Evolutionary conservation across 805 yeast genomes (phyloP).

Genomic region (Kodamaea nitidulidarum): DNA sequence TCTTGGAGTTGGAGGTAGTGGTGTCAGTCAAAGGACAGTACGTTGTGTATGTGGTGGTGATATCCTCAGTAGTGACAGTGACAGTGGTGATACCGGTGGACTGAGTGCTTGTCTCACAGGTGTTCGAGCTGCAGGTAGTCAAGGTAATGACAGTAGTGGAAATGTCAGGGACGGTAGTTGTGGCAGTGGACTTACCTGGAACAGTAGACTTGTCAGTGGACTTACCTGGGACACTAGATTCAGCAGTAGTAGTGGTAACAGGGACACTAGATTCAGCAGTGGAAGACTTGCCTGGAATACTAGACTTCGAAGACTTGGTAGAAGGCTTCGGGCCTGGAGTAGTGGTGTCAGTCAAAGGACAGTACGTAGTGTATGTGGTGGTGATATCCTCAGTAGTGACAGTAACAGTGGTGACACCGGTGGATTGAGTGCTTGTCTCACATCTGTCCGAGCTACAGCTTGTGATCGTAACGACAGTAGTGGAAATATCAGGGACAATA

Average conservation of each 20-base stretch:
- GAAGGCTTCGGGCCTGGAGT: background rate
- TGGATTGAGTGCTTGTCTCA: background rate
- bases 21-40: constrained; percentile 14
- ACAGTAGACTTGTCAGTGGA: background rate
- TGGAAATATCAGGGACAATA: background rate
- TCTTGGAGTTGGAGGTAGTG: background rate
- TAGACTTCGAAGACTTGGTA: background rate
- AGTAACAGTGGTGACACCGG: constrained; percentile 12
- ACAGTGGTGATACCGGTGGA: constrained; percentile 11
- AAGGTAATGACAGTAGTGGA: constrained; percentile 4
- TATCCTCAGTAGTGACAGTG: constrained; percentile 10
- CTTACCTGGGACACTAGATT: background rate
- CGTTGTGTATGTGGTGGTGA: constrained; percentile 14
- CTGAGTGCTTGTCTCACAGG: background rate
- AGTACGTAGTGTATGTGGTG: constrained; percentile 16
- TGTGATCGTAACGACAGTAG: constrained; percentile 4
- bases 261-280: too few species aligned
- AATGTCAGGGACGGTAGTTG: background rate
- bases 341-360: constrained; percentile 11
- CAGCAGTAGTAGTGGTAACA: background rate
- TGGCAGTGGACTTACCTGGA: background rate
- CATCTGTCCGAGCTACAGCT: constrained; percentile 1
- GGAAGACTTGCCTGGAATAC: background rate
- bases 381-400: constrained; percentile 8
- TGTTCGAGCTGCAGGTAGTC: constrained; percentile 2